These are phyloP conservation scores for Sporobolomyces roseus DNA, from an alignment of 768 basidiomycete species.

Conservation along the genomic window DNA sequence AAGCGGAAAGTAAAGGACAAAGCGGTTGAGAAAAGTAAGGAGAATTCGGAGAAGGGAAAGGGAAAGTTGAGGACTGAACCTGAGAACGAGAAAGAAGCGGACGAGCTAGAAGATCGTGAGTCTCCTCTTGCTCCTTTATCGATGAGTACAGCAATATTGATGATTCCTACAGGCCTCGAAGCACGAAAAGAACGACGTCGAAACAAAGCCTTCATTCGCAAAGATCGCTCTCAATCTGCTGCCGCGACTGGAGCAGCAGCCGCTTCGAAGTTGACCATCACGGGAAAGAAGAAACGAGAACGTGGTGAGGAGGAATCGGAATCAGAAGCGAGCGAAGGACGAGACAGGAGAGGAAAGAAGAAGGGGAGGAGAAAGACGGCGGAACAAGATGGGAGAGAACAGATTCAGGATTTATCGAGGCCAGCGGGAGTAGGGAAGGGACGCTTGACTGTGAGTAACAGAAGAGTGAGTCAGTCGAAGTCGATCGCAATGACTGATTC, in stretches of 20 bases:
- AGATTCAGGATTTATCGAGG: conserved; percentile 17
- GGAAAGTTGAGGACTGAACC: conserved; percentile 8
- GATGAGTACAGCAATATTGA: too few relatives aligned
- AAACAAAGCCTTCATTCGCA: conserved; percentile 32
- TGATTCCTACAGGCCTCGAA: conserved; percentile 2
- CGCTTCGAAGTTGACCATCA: conserved; percentile 15
- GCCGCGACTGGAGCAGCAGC: conserved; percentile 23
- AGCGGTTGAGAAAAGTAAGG: neutral
- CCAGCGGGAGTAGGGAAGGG: neutral
- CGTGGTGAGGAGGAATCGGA: neutral
- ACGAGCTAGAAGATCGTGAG: conserved; percentile 33
- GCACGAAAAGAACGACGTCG: conserved; percentile 26
- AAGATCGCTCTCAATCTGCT: conserved; percentile 25
- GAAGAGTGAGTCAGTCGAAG: too few relatives aligned
- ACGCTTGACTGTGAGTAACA: conserved; percentile 29
- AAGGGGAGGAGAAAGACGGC: neutral
- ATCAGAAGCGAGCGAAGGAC: too few relatives aligned
- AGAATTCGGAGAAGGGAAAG: neutral
- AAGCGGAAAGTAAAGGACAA: neutral
- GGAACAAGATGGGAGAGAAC: neutral
- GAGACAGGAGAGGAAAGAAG: too few relatives aligned
- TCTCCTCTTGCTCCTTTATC: neutral
- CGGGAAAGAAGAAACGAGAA: neutral
- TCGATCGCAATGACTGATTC: too few relatives aligned
- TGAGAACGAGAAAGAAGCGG: conserved; percentile 8